Evolutionary conservation across 257 asterid genomes (phyloP), one percentile per base, ranked within the genome.

Genomic region (Nemophila menziesii): DNA sequence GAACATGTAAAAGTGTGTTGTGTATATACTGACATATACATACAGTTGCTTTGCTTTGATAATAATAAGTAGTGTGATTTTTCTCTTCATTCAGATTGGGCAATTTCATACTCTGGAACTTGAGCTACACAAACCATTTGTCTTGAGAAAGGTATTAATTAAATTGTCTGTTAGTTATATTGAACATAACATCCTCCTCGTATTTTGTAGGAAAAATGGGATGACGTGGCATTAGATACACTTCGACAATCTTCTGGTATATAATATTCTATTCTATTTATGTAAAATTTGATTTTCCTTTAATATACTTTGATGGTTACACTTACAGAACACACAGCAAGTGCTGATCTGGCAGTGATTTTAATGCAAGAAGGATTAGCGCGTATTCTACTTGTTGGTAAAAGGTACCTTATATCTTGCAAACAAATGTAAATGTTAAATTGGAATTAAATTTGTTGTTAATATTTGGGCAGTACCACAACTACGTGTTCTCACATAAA

Each of bases 301-400:
- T 44, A 61, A 64, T 46, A 11, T 40, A 51, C 27, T 54, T 39
- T 54, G 5, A 27, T 53, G 34, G 49, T 64, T 15, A 24, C 46
- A 46, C 26, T 48, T 48, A 17, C 54, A 89, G 97, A 84, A 63
- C 93, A 92, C 14, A 65, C 82, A 54, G 95, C 92, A 20, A 75
- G 95, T 33, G 97, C 97, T 8, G 95, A 89, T 64, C 60, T 89
- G 60, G 95, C 92, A 23, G 81, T 89, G 59, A 75, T 89, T 65
- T 65, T 89, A 67, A 80, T 89, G 95, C 97, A 89, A 72, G 97
- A 89, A 74, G 97, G 97, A 18, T 62, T 84, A 54, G 86, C 92
- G 20, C 71, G 80, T 64, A 64, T 89, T 54, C 64, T 89, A 20
- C 95, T 89, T 55, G 60, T 89, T 57, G 97, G 97, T 36, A 89